Evolutionary conservation across 148 eudicot species (phyloP).

Genomic region (Chenopodium suecicum): DNA sequence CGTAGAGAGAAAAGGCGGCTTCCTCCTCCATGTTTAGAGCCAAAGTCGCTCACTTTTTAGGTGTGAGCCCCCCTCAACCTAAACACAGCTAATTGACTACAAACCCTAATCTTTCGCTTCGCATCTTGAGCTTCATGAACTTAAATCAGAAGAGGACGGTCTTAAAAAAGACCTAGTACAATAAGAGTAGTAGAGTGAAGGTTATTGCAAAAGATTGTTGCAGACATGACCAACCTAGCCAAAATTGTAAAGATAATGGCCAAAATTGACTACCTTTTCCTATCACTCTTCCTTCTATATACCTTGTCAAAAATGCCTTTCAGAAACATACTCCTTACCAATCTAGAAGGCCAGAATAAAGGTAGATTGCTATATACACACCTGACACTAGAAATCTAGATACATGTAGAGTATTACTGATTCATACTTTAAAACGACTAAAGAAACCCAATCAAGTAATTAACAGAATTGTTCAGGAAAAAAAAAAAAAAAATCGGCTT

Average conservation of each 20-base stretch:
- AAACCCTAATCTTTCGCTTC: neutral
- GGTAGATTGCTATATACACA: too few species aligned
- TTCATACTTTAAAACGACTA: too few species aligned
- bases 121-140: too few species aligned
- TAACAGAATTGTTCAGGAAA: neutral
- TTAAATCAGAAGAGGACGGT: neutral
- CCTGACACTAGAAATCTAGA: neutral
- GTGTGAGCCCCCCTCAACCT: neutral
- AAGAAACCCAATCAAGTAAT: too few species aligned
- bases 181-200: neutral
- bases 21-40: neutral
- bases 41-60: neutral
- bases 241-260: too few species aligned
- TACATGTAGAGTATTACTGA: neutral
- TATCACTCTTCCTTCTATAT: neutral
- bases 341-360: neutral
- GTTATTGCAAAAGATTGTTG: neutral
- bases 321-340: neutral
- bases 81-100: neutral
- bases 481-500: neutral
- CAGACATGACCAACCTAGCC: too few species aligned
- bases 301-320: too few species aligned
- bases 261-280: neutral
- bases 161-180: neutral
- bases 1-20: neutral